Percentiles rank a stretch among this genome's conserved stretches.
Conservation (phyloP, 345 rosid genomes). For the Geranium brycei region DNA sequence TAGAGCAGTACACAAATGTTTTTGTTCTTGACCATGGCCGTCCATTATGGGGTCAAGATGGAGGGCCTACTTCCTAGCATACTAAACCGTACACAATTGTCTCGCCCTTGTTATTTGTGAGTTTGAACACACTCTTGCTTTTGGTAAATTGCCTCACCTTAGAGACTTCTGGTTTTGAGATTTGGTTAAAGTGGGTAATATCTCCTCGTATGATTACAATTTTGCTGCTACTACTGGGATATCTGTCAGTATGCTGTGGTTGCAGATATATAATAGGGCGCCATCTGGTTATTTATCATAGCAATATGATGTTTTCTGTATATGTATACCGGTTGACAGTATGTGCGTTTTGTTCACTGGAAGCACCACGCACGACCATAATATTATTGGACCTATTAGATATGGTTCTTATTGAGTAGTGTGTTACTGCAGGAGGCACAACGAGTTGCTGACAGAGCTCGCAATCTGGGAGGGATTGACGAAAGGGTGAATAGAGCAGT, state of each 20-base stretch:
- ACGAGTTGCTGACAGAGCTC: conserved; percentile 50
- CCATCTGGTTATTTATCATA: too few relatives aligned
- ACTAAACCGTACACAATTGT: not conserved
- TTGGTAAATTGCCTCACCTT: too few relatives aligned
- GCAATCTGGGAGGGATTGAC: conserved; percentile 36
- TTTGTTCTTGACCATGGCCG: not conserved
- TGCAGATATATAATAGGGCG: too few relatives aligned
- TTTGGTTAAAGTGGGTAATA: not conserved
- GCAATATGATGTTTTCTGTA: not conserved
- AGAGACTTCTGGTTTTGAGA: not conserved
- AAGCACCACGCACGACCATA: too few relatives aligned
- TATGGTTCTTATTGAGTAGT: conserved; percentile 1
- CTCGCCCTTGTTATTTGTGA: not conserved
- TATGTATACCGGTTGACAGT: too few relatives aligned
- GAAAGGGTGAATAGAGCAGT: conserved; percentile 59
- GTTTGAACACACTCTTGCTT: not conserved
- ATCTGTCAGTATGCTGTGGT: too few relatives aligned
- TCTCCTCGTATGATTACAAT: not conserved
- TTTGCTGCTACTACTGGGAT: too few relatives aligned
- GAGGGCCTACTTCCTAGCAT: not conserved
- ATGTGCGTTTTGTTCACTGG: too few relatives aligned
- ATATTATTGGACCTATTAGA: not conserved
- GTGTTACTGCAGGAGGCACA: conserved; percentile 49
- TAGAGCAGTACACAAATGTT: not conserved
- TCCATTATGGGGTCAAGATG: not conserved